Conservation (phyloP, 1,139 yeast genomes). For the Wickerhamomyces sp. region DNA sequence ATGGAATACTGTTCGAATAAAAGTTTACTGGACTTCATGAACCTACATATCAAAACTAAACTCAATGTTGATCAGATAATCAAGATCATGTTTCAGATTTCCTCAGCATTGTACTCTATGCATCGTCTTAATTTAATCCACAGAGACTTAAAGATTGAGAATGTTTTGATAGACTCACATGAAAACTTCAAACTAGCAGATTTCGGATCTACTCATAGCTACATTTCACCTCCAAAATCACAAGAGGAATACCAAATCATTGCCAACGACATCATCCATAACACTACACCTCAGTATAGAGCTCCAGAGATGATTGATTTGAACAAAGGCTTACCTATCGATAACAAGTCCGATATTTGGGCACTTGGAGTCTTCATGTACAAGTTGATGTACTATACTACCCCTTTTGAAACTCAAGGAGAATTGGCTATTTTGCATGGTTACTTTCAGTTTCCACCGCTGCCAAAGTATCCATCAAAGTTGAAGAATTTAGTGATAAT, state of each 20-base stretch:
- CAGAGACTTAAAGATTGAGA: conserved; percentile 75
- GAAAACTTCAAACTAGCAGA: conserved; percentile 65
- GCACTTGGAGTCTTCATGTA: conserved; percentile 76
- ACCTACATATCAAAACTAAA: conserved; percentile 59
- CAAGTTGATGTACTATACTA: conserved; percentile 72
- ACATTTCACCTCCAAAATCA: conserved; percentile 59
- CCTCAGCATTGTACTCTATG: conserved; percentile 68
- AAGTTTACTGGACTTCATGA: conserved; percentile 71
- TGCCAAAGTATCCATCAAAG: conserved; percentile 54
- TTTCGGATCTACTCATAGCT: conserved; percentile 67
- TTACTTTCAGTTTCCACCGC: conserved; percentile 51
- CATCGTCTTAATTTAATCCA: conserved; percentile 61
- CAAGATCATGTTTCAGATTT: conserved; percentile 61
- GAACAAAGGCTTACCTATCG: conserved; percentile 60
- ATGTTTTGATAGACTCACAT: conserved; percentile 57
- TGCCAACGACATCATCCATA: conserved; percentile 63
- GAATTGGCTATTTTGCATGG: conserved; percentile 71
- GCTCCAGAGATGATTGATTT: conserved; percentile 81
- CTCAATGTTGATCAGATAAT: conserved; percentile 57
- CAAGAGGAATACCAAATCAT: conserved; percentile 56
- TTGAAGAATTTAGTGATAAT: conserved; percentile 72
- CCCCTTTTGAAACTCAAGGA: conserved; percentile 74
- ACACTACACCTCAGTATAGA: conserved; percentile 80
- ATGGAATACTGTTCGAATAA: conserved; percentile 78
- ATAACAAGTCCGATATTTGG: conserved; percentile 80